Percentiles rank a stretch among this genome's conserved stretches.
These are phyloP conservation scores for Wickerhamomyces mucosus DNA, from an alignment of 805 yeast species.

Conservation along the genomic window DNA sequence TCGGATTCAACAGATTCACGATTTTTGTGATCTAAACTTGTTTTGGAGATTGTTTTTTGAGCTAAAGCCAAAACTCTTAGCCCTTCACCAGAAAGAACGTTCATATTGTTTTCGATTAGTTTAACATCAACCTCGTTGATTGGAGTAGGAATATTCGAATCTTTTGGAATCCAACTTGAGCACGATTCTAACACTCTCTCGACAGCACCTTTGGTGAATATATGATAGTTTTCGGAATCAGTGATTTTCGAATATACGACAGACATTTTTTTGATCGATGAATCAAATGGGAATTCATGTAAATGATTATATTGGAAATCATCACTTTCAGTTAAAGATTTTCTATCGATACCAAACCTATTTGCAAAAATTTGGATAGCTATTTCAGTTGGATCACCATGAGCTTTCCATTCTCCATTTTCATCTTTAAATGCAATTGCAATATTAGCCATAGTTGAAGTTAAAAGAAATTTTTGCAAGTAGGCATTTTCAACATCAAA, in stretches of 20 bases:
- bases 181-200: conserved; percentile 58
- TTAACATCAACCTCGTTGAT: conserved; percentile 32
- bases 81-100: conserved; percentile 52
- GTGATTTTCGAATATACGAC: conserved; percentile 37
- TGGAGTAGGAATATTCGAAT: conserved; percentile 15
- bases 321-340: conserved; percentile 29
- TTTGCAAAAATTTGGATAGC: conserved; percentile 75
- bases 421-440: conserved; percentile 53
- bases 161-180: conserved; percentile 30
- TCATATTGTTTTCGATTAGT: conserved; percentile 45
- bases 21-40: conserved; percentile 19
- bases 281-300: conserved; percentile 68
- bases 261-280: conserved; percentile 65
- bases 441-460: conserved; percentile 74
- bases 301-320: conserved; percentile 26
- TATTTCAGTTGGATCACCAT: conserved; percentile 86
- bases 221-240: conserved; percentile 20
- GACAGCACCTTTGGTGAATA: conserved; percentile 68
- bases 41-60: conserved; percentile 25
- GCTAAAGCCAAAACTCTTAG: conserved; percentile 71
- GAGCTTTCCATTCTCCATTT: conserved; percentile 53
- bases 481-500: conserved; percentile 3
- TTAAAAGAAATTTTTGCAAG: conserved; percentile 39
- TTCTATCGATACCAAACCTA: conserved; percentile 44
- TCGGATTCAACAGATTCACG: conserved; percentile 41